Conservation (phyloP, 2,329 filamentous ascomycete genomes). For the Colletotrichum sp. region DNA sequence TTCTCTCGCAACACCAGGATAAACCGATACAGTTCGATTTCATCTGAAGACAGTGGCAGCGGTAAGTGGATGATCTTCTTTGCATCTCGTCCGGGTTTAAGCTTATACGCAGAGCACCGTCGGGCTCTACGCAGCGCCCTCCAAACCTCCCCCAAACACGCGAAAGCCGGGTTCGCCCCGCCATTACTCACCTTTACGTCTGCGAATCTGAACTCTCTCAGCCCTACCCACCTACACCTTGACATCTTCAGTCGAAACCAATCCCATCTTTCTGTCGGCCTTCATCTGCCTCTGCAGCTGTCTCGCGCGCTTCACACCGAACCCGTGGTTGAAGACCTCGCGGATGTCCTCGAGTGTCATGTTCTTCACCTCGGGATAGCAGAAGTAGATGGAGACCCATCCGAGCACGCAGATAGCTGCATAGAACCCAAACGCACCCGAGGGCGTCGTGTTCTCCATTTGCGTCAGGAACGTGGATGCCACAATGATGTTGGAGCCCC, state of each 20-base stretch:
- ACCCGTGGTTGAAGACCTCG: slow-evolving; percentile 53
- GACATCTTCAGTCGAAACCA: background rate
- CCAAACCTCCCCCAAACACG: background rate
- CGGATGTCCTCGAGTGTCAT: slow-evolving; percentile 60
- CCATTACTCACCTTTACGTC: background rate
- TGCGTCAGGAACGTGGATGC: slow-evolving; percentile 53
- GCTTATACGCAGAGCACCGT: background rate
- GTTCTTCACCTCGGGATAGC: slow-evolving; percentile 59
- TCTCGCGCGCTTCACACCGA: slow-evolving; percentile 46
- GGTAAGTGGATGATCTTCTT: background rate
- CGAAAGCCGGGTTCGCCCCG: background rate
- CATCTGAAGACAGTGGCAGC: background rate
- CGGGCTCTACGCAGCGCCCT: background rate
- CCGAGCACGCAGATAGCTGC: slow-evolving; percentile 52
- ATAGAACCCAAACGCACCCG: slow-evolving; percentile 57
- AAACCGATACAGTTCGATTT: background rate
- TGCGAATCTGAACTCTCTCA: background rate
- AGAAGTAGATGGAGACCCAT: slow-evolving; percentile 51
- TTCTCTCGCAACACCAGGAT: background rate
- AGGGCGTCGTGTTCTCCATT: slow-evolving; percentile 54
- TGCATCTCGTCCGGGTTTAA: background rate
- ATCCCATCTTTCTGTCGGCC: background rate
- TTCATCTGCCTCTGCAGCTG: slow-evolving; percentile 39
- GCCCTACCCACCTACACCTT: background rate
- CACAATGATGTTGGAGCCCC: slow-evolving; percentile 54